phyloP scores from a whole-genome alignment of 305 asterid genomes.

The Solanum chacoense region DNA sequence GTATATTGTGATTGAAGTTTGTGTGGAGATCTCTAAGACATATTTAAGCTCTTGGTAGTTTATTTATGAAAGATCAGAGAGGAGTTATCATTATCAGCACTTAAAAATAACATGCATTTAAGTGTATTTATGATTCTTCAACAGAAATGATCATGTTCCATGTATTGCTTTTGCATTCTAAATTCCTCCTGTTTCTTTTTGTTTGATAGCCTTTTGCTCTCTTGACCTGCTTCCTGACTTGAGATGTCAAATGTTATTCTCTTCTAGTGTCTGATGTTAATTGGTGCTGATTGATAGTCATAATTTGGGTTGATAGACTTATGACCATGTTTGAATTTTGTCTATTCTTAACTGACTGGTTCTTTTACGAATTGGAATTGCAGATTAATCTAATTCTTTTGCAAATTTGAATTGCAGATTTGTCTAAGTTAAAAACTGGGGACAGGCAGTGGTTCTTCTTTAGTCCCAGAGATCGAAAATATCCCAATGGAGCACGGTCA shows the following conservation, averaged over 20 bases:
- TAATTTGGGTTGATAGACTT: neutral
- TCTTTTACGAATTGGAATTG: conserved; percentile 9
- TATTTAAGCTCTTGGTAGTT: neutral
- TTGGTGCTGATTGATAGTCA: neutral
- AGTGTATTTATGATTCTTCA: neutral
- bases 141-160: neutral
- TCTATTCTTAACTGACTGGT: neutral
- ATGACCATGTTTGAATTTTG: neutral
- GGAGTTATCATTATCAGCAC: neutral
- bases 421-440: conserved; percentile 76
- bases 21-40: neutral
- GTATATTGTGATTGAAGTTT: neutral
- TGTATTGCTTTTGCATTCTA: neutral
- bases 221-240: neutral
- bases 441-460: conserved; percentile 97
- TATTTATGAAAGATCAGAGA: neutral
- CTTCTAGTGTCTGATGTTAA: neutral
- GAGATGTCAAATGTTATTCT: neutral
- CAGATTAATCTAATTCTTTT: conserved; percentile 46
- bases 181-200: neutral
- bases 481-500: conserved; percentile 75
- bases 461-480: conserved; percentile 73
- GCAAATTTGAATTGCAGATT: conserved; percentile 34
- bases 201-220: neutral
- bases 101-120: neutral